Evolutionary conservation across 2,329 filamentous ascomycete genomes (phyloP).

Genomic region (Pyrenophora teres): DNA sequence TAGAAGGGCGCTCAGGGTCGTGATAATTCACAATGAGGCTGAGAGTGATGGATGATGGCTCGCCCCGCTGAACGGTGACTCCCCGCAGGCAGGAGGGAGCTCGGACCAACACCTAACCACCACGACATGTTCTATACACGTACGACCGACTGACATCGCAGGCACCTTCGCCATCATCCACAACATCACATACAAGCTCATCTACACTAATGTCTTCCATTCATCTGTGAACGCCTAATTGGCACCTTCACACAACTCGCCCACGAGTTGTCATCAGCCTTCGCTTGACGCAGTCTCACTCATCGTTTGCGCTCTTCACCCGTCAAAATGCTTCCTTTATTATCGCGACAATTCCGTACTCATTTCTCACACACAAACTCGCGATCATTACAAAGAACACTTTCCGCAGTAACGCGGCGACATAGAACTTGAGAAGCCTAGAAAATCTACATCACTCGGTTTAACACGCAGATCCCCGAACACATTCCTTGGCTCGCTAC

Average conservation of each 20-base stretch:
- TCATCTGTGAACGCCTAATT: constrained; percentile 27
- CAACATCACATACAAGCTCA: background rate
- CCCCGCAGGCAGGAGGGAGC: constrained; percentile 13
- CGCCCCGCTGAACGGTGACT: constrained; percentile 9
- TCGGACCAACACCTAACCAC: constrained; percentile 16
- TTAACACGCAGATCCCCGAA: background rate
- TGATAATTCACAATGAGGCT: background rate
- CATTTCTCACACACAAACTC: constrained; percentile 58
- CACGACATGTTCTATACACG: constrained; percentile 8
- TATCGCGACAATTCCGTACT: constrained; percentile 54
- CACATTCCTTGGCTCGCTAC: constrained; percentile 1
- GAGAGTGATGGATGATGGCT: constrained; percentile 5
- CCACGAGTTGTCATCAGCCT: constrained; percentile 24
- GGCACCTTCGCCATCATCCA: constrained; percentile 2
- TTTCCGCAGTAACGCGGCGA: constrained; percentile 15
- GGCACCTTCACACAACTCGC: constrained; percentile 30
- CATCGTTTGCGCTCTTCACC: constrained; percentile 28
- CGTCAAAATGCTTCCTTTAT: constrained; percentile 58
- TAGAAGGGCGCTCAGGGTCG: constrained; percentile 9
- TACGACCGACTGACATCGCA: constrained; percentile 5
- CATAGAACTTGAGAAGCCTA: constrained; percentile 5
- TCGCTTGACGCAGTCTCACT: constrained; percentile 26
- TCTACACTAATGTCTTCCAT: constrained; percentile 17
- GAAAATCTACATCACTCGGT: background rate
- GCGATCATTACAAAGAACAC: constrained; percentile 49